Evolutionary conservation across 2,329 filamentous ascomycete genomes (phyloP).

Genomic region (Diatrype stigma): DNA sequence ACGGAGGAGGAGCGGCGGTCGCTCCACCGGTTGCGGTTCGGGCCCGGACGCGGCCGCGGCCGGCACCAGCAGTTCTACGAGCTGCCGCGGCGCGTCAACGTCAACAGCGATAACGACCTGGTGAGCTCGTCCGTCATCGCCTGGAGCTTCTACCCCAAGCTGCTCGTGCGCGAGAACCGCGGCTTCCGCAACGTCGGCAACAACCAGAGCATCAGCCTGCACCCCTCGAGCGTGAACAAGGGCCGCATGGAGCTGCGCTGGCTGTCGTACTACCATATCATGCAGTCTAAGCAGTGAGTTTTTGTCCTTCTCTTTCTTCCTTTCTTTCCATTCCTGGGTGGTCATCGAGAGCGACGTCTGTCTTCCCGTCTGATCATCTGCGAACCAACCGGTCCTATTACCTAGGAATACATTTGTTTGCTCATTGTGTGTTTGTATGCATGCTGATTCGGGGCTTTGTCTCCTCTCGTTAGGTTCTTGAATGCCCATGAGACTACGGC

Average conservation of each 20-base stretch:
- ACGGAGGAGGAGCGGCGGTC: slow-evolving; percentile 67
- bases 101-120: slow-evolving; percentile 74
- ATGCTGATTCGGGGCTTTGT: slow-evolving; percentile 17
- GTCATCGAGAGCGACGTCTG: too few relatives aligned
- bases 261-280: slow-evolving; percentile 95
- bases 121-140: slow-evolving; percentile 79
- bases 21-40: slow-evolving; percentile 66
- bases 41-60: slow-evolving; percentile 30
- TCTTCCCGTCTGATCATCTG: slow-evolving; percentile 4
- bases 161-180: slow-evolving; percentile 76
- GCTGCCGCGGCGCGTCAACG: slow-evolving; percentile 71
- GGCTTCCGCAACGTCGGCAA: slow-evolving; percentile 89
- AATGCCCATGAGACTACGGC: slow-evolving; percentile 88
- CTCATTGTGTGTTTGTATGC: neutral
- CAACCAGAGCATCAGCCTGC: slow-evolving; percentile 83
- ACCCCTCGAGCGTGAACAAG: slow-evolving; percentile 87
- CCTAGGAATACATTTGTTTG: too few relatives aligned
- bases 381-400: too few relatives aligned
- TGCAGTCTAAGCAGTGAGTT: slow-evolving; percentile 78
- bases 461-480: slow-evolving; percentile 54
- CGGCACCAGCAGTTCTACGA: slow-evolving; percentile 73
- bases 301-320: neutral
- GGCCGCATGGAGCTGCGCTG: slow-evolving; percentile 64
- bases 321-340: too few relatives aligned
- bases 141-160: slow-evolving; percentile 93